These are phyloP conservation scores for Saccharomycopsis amapae DNA, from an alignment of 805 yeast species.

Conservation along the genomic window DNA sequence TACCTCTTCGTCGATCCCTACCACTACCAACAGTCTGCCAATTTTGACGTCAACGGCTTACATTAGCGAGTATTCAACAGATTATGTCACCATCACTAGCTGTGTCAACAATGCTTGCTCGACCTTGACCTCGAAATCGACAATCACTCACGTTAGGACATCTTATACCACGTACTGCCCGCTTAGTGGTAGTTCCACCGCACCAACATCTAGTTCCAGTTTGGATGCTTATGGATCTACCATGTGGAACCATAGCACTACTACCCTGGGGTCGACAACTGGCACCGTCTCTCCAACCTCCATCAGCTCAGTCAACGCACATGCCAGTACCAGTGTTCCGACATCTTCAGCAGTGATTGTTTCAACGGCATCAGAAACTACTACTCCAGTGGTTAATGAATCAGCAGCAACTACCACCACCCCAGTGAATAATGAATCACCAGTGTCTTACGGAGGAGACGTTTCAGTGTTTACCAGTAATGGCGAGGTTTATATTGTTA, in stretches of 20 bases:
- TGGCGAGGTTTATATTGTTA: slow-evolving; percentile 12
- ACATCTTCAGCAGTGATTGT: not conserved
- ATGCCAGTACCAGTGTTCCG: not conserved
- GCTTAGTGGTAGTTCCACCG: slow-evolving; percentile 6
- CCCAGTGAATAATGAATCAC: slow-evolving; percentile 28
- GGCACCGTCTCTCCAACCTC: not conserved
- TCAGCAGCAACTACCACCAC: slow-evolving; percentile 8
- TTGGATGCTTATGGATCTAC: slow-evolving; percentile 13
- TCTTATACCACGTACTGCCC: slow-evolving; percentile 27
- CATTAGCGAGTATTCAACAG: slow-evolving; percentile 22
- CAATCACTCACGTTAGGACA: slow-evolving; percentile 19
- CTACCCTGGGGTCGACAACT: not conserved
- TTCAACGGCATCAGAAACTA: slow-evolving; percentile 9
- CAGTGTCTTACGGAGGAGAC: slow-evolving; percentile 5
- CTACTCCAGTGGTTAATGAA: slow-evolving; percentile 6
- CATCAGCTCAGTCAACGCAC: not conserved
- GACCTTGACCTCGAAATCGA: slow-evolving; percentile 24
- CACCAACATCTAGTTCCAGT: not conserved
- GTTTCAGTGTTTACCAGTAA: slow-evolving; percentile 6
- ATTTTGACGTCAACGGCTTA: not conserved
- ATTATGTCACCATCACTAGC: slow-evolving; percentile 27
- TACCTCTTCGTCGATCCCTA: not conserved
- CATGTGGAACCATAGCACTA: not conserved
- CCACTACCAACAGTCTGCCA: not conserved
- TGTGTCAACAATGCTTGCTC: slow-evolving; percentile 24